phyloP scores from a whole-genome alignment of 495 filamentous ascomycete species.

The Neurospora terricola region DNA sequence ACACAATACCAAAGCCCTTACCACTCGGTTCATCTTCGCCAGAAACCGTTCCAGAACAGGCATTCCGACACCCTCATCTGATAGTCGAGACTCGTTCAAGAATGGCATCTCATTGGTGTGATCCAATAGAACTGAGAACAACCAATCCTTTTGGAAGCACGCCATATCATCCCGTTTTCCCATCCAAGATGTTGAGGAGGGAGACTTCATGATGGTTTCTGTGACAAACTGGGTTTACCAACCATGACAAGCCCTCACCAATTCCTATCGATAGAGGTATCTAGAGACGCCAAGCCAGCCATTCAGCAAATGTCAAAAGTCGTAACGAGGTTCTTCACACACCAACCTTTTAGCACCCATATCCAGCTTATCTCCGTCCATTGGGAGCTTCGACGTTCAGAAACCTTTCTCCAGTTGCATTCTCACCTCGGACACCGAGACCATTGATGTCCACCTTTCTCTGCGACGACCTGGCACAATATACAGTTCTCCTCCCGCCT shows the following conservation, averaged over 20 bases:
- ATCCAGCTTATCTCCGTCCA: neutral
- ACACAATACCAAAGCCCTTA: neutral
- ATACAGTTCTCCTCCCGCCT: neutral
- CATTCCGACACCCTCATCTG: neutral
- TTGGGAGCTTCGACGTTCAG: neutral
- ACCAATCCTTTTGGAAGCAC: neutral
- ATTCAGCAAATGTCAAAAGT: too few species aligned
- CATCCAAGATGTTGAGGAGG: neutral
- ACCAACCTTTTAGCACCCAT: too few species aligned
- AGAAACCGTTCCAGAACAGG: neutral
- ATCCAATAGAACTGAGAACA: neutral
- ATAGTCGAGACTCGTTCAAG: neutral
- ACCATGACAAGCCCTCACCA: neutral
- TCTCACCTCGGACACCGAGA: neutral
- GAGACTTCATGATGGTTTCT: neutral
- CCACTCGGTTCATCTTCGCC: neutral
- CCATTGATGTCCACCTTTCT: neutral
- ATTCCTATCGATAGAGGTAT: too few species aligned
- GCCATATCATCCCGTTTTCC: neutral
- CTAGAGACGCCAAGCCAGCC: too few species aligned
- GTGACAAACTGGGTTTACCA: neutral
- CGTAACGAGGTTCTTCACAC: too few species aligned
- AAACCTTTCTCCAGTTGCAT: rapidly evolving
- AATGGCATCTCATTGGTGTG: neutral
- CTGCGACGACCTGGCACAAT: neutral